phyloP scores from a whole-genome alignment of 805 yeast species.

The Starmera amethionina region DNA sequence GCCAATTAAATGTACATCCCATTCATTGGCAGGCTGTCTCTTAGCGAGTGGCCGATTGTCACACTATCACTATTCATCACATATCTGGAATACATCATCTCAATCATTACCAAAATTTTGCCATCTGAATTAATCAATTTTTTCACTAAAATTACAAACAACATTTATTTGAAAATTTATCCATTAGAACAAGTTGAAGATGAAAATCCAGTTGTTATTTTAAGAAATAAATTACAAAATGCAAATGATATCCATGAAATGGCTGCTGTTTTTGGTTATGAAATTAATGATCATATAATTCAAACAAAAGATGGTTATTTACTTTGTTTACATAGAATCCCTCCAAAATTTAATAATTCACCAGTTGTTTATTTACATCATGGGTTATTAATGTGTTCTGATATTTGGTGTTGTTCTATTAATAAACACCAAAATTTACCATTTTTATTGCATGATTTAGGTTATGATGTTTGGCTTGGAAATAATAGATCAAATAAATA shows the following conservation, averaged over 20 bases:
- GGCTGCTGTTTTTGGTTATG: slow-evolving; percentile 59
- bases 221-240: slow-evolving; percentile 28
- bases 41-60: slow-evolving; percentile 41
- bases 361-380: slow-evolving; percentile 80
- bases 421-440: slow-evolving; percentile 53
- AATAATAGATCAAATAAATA: slow-evolving; percentile 91
- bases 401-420: slow-evolving; percentile 57
- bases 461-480: slow-evolving; percentile 94
- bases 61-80: slow-evolving; percentile 33
- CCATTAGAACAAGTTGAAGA: slow-evolving; percentile 1
- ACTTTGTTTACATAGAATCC: slow-evolving; percentile 64
- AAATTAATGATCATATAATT: slow-evolving; percentile 67
- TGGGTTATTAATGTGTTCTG: slow-evolving; percentile 84
- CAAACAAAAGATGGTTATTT: slow-evolving; percentile 70
- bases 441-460: slow-evolving; percentile 63
- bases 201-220: slow-evolving; percentile 8
- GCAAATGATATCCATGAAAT: slow-evolving; percentile 53
- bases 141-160: slow-evolving; percentile 21
- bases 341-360: slow-evolving; percentile 23
- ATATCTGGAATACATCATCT: slow-evolving; percentile 38
- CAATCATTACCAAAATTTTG: slow-evolving; percentile 33
- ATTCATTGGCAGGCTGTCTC: slow-evolving; percentile 34
- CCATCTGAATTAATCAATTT: slow-evolving; percentile 32
- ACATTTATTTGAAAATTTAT: slow-evolving; percentile 9
- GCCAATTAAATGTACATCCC: slow-evolving; percentile 25